Base-by-base conservation (phyloP, 352 stramenopile species). In the Phytophthora hibernalis region DNA sequence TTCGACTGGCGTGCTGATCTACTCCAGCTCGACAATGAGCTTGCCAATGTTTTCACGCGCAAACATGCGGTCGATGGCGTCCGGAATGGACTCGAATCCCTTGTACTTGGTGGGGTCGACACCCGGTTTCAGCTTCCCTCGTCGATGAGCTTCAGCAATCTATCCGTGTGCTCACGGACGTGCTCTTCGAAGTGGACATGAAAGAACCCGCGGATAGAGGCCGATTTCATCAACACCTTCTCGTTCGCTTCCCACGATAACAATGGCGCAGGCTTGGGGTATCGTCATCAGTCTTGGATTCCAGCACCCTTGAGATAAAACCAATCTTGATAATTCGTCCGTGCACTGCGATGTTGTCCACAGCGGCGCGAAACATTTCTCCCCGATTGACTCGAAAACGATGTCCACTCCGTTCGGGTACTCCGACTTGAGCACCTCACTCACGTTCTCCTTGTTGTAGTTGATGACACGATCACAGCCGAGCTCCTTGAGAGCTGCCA, bases 401-500 rank as follows among this genome's bases (percentile, higher is more conserved):
- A 82, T 60, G 60, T 79, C 49, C 16, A 82, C 44, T 16, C 66
- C 57, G 26, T 68, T 70, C 18, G 74, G 68, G 65, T 86, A 70
- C 74, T 80, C 72, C 20, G 43, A 61, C 68, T 79, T 76, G 10
- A 80, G 60, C 80, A 75, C 65, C 28, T 70, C 44, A 50, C 21
- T 55, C 20, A 79, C 55, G 35, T 70, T 57, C 43, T 83, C 72
- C 65, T 88, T 81, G 9, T 76, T 89, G 69, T 92, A 92, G 55
- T 91, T 82, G 43, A 94, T 80, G 53, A 92, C 65, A 20, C 82
- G 77, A 51, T 86, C 74, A 18, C 57, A 74, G 5, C 74, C 81
- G 16, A 81, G 51, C 21, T 65, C 65, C 40, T 74, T 69, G 37
- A 92, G 74, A 47, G 85, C 77, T 28, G 86, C 76, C 24, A 65